Percentiles rank a stretch among this genome's conserved stretches.
phyloP scores from a whole-genome alignment of 1,284 basidiomycete genomes.

The Vanrija humicola region DNA sequence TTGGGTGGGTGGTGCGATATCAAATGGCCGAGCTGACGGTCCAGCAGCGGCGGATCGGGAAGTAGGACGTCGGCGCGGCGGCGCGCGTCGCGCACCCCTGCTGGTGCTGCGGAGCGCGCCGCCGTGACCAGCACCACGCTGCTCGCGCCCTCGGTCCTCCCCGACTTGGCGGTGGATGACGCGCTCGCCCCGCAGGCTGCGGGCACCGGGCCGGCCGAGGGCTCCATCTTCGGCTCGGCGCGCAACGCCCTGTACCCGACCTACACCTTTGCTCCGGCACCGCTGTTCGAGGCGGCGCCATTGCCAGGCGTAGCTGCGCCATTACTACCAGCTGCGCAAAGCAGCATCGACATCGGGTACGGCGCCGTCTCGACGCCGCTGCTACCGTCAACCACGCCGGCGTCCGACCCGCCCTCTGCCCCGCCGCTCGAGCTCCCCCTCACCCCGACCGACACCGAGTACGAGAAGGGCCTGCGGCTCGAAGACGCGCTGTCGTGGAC shows the following conservation, averaged over 20 bases:
- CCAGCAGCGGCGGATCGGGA: background rate
- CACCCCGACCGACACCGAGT: background rate
- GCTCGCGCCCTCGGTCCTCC: no score
- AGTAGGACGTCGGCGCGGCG: background rate
- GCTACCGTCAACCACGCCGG: background rate
- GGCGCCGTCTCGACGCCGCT: no score
- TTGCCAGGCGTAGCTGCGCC: no score
- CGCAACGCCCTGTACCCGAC: slow-evolving; percentile 1
- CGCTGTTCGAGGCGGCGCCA: background rate
- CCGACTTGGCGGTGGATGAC: no score
- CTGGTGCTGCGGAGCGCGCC: no score
- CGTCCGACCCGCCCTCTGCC: background rate
- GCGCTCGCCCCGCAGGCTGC: no score
- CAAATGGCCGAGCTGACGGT: background rate
- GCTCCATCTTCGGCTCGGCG: slow-evolving; percentile 13
- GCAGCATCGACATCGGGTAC: no score
- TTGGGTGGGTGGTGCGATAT: slow-evolving; percentile 6
- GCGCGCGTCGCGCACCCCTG: background rate
- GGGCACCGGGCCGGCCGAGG: slow-evolving; percentile 3
- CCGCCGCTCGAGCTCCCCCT: background rate
- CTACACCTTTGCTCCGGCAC: background rate
- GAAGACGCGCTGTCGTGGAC: slow-evolving; percentile 25
- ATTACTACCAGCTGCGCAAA: no score
- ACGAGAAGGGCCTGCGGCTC: slow-evolving; percentile 3
- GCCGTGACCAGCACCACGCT: no score